These are phyloP conservation scores for Monosiga brevicollis DNA, from an alignment of 78 protist genomes.

Conservation along the genomic window DNA sequence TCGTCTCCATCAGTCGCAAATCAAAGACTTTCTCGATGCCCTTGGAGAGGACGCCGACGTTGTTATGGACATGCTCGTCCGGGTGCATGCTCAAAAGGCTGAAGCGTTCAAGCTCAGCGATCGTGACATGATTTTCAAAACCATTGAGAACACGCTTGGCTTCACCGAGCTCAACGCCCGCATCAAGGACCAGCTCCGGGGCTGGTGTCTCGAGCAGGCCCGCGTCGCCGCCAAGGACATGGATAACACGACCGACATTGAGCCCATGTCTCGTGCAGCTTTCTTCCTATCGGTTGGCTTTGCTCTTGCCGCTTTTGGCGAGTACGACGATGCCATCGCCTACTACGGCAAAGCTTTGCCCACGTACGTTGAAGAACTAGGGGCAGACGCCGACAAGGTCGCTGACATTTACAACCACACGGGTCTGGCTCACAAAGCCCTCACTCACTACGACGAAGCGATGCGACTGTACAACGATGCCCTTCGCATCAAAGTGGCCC, in stretches of 20 bases:
- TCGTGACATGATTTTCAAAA: too few species aligned
- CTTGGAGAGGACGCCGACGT: too few species aligned
- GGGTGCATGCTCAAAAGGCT: too few species aligned
- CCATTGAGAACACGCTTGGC: too few species aligned
- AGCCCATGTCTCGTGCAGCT: background rate
- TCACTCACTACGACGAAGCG: background rate
- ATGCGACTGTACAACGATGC: background rate
- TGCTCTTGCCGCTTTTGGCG: background rate
- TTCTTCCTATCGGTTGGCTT: background rate
- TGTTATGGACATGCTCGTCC: too few species aligned
- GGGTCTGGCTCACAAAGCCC: background rate
- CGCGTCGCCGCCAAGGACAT: background rate
- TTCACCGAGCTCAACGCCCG: background rate
- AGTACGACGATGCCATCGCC: background rate
- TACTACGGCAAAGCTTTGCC: background rate
- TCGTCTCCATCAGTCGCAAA: too few species aligned
- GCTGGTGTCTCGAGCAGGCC: background rate
- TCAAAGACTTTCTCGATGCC: too few species aligned
- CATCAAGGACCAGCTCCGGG: background rate
- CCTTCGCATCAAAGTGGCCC: background rate
- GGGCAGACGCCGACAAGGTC: background rate
- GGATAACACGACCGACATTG: background rate
- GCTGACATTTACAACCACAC: background rate
- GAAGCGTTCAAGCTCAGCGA: too few species aligned
- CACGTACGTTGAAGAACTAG: background rate